Evolutionary conservation across 495 filamentous ascomycete genomes (phyloP), one percentile per base, ranked within the genome.

Genomic region (Tuber calosporum): DNA sequence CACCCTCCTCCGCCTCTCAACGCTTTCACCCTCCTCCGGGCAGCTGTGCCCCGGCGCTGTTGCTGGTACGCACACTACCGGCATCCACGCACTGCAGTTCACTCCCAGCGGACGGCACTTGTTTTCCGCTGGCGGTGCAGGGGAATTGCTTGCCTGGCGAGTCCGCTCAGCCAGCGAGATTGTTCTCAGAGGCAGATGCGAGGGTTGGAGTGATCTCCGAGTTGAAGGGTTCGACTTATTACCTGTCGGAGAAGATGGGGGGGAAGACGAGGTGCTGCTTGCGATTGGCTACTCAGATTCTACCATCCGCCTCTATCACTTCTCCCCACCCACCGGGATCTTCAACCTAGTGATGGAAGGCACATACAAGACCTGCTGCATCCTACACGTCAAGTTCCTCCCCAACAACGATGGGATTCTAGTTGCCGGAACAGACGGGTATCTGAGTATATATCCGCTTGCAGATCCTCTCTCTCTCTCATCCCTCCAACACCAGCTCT

Each of bases 111-210:
- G 89, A 3, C 80, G 84, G 13, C 91, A 88, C 79, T 85, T 99
- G 15, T 90, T 98, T 80, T 95, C 91, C 71, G 92, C 91, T 75
- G 93, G 88, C 19, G 95, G 92, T 0, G 89, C 87, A 72, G 94
- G 97, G 78, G 96, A 98, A 79, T 90, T 98, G 74, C 94, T 88
- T 72, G 87, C 94, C 38, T 99, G 94, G 94, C 85, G 87, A 42
- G 79, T 97, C 17, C 82, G 84, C 1, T 77, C 71, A 1, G 81
- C 93, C 17, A 86, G 87, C 66, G 53, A 62, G 53, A 62, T 62
- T 62, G 53, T 34, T 30, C 53, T 62, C 53, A 75, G 82, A 43
- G 81, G 88, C 73, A 87, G 88, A 34, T 84, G 85, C 19, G 88
- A 87, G 4, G 83, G 85, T 0, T 85, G 87, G 11, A 86, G 87